Base-by-base conservation (phyloP, 371 early-diverging fungal species). In the Mortierella sp. region DNA sequence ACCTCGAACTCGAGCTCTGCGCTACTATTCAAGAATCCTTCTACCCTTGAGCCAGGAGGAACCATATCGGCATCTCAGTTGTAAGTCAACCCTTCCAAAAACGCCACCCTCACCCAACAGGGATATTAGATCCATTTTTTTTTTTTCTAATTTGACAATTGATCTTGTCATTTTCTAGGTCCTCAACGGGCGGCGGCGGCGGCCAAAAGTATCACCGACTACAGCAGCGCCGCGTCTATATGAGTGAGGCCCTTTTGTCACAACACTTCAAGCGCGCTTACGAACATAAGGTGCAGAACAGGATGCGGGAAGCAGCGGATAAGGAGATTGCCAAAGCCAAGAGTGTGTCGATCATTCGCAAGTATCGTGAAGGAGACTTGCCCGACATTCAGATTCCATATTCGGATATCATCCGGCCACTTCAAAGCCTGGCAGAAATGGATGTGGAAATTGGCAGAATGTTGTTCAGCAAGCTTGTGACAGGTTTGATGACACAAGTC, bases 381-480 rank as follows among this genome's bases (percentile, higher is more conserved):
- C 94, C 93, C 0, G 94, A 94, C 74, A 88, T 94, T 44, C 87
- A 90, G 63, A 91, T 94, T 54, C 66, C 71, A 7, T 58, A 85
- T 48, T 81, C 77, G 44, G 92, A 92, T 19, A 57, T 94, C 1
- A 72, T 94, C 1, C 69, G 72, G 12, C 94, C 94, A 0, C 79
- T 94, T 16, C 89, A 90, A 62, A 74, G 78, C 0, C 71, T 94
- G 3, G 86, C 88, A 1, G 70, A 80, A 37, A 63, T 80, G 24
- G 94, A 94, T 67, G 81, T 80, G 14, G 91, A 90, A n/a, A 82
- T 91, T 13, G 83, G 89, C 12, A 86, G 85, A 21, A 61, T 82
- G 37, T 54, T 91, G 3, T 86, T 88, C 54, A 74, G 84, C 17
- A 76, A 69, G 8, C 49, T 92, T 13, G 72, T 84, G 1, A 79